Base-by-base conservation (phyloP, 108 stramenopile genomes). In the Discostella stelligeroides region DNA sequence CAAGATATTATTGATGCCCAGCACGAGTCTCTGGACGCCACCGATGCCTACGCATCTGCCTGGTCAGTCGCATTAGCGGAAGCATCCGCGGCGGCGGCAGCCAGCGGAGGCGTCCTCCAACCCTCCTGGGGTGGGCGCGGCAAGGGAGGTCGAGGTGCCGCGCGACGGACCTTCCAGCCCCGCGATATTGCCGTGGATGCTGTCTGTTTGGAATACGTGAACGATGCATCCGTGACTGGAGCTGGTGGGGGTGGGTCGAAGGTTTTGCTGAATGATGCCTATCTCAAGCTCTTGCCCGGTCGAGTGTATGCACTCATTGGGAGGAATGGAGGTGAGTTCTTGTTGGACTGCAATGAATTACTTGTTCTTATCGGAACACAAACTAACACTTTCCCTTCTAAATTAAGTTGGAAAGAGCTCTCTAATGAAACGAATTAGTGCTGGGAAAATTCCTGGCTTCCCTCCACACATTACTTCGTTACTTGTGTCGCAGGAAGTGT, bases 401-500 rank as follows among this genome's bases (percentile, higher is more conserved):
- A n/a, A n/a, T n/a, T n/a, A n/a, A n/a, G 74, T 80, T 41, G 90
- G 90, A 18, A 91, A 91, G 49, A 84, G 82, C 20, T 85, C 87
- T 7, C 68, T 95, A 15, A 42, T 91, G 37, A 82, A 82, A 74
- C 63, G 87, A 24, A 88, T 95, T 37, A 72, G 73, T 48, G 78
- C 82, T 3, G 76, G 84, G 27, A 87, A 78, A 63, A 87, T 95
- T 46, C 90, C 90, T 12, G 93, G 93, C n/a, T 87, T 91, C 68
- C 82, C 88, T 17, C 68, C 82, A 0, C 83, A 89, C 45, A 63
- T 91, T 15, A 66, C 82, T 14, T 79, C 87, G 13, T 34, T 88
- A 12, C 85, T 87, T 38, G 58, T 95, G 0, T 86, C 90, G 7
- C 90, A 91, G 48, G 85, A 88, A 64, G 56, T 92, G 0, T 78